Evolutionary conservation across 495 filamentous ascomycete species (phyloP).

Genomic region (Usnea hakonensis): DNA sequence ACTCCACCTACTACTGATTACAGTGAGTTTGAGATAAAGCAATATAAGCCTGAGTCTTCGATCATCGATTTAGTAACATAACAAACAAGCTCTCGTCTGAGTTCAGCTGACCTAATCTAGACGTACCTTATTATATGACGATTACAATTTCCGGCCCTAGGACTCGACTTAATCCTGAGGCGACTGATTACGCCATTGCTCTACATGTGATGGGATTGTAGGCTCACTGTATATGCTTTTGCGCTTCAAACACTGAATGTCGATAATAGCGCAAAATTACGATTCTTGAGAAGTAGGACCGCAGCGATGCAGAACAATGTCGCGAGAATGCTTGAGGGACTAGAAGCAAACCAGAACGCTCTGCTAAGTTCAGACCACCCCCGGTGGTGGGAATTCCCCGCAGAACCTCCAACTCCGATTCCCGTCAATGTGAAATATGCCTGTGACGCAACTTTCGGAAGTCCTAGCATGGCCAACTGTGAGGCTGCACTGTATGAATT

Average conservation of each 20-base stretch:
- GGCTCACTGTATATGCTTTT: neutral
- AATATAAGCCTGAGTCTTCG: too few relatives aligned
- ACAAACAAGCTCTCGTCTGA: neutral
- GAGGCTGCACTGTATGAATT: conserved; percentile 7
- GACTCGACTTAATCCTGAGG: neutral
- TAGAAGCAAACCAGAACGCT: neutral
- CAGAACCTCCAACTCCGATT: conserved; percentile 2
- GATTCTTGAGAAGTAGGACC: neutral
- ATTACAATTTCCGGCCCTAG: neutral
- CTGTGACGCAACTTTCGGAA: neutral
- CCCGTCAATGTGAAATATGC: conserved; percentile 2
- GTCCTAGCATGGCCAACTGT: conserved; percentile 7
- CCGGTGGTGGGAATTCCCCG: conserved; percentile 3
- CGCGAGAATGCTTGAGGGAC: neutral
- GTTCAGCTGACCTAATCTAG: neutral
- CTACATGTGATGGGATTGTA: neutral
- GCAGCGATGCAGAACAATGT: neutral
- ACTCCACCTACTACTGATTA: neutral
- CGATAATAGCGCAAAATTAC: neutral
- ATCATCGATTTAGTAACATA: neutral
- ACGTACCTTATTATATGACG: neutral
- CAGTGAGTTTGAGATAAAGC: neutral
- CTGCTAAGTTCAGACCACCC: neutral
- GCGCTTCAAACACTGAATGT: neutral
- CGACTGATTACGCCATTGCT: neutral